These are phyloP conservation scores for Arthrobotrys iridis DNA, from an alignment of 2,329 filamentous ascomycete genomes.

Conservation along the genomic window DNA sequence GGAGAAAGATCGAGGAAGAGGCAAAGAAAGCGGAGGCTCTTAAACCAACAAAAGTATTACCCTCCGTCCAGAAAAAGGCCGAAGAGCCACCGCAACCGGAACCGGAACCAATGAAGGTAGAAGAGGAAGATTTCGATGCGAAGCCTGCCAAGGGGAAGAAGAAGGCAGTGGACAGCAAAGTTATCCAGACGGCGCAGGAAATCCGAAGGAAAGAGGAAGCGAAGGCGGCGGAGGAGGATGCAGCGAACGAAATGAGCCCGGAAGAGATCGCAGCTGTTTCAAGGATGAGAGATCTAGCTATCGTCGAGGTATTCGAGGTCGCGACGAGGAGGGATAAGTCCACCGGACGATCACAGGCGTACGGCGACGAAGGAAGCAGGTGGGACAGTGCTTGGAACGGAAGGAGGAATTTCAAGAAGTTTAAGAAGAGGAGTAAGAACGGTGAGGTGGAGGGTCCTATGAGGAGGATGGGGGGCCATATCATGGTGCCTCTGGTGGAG, in stretches of 20 bases:
- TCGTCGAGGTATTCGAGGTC: constrained; percentile 80
- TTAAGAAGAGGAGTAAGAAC: constrained; percentile 68
- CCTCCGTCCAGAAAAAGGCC: constrained; percentile 25
- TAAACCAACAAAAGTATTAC: constrained; percentile 33
- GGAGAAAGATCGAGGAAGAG: constrained; percentile 73
- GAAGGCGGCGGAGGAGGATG: constrained; percentile 67
- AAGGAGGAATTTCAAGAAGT: constrained; percentile 94
- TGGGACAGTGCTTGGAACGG: constrained; percentile 95
- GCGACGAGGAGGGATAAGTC: constrained; percentile 60
- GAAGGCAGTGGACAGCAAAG: constrained; percentile 61
- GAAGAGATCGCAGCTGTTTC: constrained; percentile 68
- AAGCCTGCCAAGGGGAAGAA: constrained; percentile 64
- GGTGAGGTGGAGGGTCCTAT: constrained; percentile 55
- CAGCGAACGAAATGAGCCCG: constrained; percentile 66
- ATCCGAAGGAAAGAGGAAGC: constrained; percentile 74
- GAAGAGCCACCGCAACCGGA: constrained; percentile 3
- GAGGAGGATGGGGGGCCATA: constrained; percentile 64
- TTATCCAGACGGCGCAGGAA: constrained; percentile 73
- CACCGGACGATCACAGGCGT: constrained; percentile 58
- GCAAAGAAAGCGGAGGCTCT: constrained; percentile 45
- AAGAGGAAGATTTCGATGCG: constrained; percentile 41
- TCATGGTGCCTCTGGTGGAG: constrained; percentile 74
- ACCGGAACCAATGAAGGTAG: constrained; percentile 25
- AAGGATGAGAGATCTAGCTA: constrained; percentile 76
- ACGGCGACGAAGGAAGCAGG: constrained; percentile 67